Base-by-base conservation (phyloP, 306 rosid genomes). In the Mucuna pruriens region DNA sequence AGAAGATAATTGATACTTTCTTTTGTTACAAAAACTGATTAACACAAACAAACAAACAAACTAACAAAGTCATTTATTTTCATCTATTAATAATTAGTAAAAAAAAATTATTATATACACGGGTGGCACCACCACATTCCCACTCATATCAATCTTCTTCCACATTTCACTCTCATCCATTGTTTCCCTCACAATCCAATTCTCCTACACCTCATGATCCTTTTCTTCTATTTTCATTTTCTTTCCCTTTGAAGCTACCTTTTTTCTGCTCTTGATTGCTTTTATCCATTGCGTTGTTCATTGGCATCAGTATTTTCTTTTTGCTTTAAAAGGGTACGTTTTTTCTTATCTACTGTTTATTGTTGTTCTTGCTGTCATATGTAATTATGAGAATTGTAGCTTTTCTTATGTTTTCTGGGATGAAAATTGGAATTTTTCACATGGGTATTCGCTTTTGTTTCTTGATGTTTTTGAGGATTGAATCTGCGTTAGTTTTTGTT, bases 131-230 rank as follows among this genome's bases (percentile, higher is more conserved):
- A 67, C 62, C 82, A 11, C 45, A 33, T 74, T 74, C 6, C 78
- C 51, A 29, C 75, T 48, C 34, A 36, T 82, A 79, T 25, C 23
- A 48, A 60, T 64, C 20, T 5, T 15, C 74, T 52, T 80, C 89
- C 87, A 36, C 61, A 70, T 63, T 63, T 76, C 12, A 17, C 58
- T 80, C 87, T 76, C 74, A 38, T 83, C 85, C 89, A 9, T 77
- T 80, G 71, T 68, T 44, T 83, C 44, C 13, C 20, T 75, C 66
- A 1, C 71, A 66, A 44, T 25, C 52, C 69, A 26, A 44, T 42
- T 70, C 40, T 33, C 67, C 48, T 25, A 23, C 26, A 11, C 11
- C 26, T 25, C 23, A 10, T 17, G 1, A 22, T 36, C 15, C 13
- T 10, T 65, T 61, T 45, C 15, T 63, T 62, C 19, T 12, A 1